Percentiles rank a stretch among this genome's conserved stretches.
Conservation (phyloP, 140 eudicot genomes). For the Flaveria floridana region DNA sequence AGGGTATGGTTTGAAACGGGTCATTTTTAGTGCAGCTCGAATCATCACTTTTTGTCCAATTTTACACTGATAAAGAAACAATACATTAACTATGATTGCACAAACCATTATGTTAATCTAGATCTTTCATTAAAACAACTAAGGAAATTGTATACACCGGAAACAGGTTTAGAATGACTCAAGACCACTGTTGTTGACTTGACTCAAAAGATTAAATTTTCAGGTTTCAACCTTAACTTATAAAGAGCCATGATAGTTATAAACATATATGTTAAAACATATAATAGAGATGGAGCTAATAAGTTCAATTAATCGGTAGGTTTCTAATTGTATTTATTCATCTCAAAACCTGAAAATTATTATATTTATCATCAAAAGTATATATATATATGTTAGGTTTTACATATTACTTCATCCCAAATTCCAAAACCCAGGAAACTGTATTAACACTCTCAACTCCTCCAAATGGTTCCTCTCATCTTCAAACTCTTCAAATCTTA, state of each 20-base stretch:
- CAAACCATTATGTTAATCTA: background rate
- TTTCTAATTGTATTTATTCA: background rate
- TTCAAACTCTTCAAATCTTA: background rate
- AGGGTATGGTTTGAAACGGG: background rate
- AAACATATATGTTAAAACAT: too few relatives aligned
- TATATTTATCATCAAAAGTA: background rate
- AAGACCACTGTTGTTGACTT: background rate
- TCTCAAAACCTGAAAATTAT: background rate
- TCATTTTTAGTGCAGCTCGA: background rate
- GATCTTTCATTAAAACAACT: background rate
- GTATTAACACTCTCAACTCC: background rate
- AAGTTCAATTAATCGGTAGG: background rate
- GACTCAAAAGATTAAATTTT: background rate
- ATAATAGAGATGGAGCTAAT: background rate
- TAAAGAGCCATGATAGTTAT: background rate
- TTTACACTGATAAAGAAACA: background rate
- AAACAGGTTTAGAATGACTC: background rate
- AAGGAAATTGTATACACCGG: background rate
- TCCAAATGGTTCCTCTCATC: constrained; percentile 3
- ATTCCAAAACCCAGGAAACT: background rate
- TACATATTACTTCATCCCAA: background rate
- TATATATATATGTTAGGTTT: background rate
- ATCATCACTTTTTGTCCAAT: background rate
- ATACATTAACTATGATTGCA: background rate
- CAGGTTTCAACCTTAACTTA: background rate